phyloP scores from a whole-genome alignment of 2,329 filamentous ascomycete genomes.

The Didymella pinodella region DNA sequence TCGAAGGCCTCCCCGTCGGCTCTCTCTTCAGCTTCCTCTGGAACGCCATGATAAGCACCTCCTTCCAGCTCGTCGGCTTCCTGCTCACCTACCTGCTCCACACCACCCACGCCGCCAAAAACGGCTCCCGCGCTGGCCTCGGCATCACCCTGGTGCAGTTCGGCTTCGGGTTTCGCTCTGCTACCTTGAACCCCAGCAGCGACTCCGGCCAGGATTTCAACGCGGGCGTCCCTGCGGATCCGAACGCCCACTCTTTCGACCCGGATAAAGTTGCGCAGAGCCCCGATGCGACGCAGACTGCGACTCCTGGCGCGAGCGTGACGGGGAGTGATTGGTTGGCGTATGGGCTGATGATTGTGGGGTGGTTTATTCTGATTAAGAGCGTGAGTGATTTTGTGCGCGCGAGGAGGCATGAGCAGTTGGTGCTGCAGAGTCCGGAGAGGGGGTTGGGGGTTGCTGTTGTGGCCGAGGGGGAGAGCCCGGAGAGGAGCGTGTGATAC shows the following conservation, averaged over 20 bases:
- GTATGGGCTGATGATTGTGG: conserved; percentile 93
- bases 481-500: conserved; percentile 66
- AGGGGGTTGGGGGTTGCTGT: conserved; percentile 84
- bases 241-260: conserved; percentile 89
- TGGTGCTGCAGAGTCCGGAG: conserved; percentile 92
- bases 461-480: conserved; percentile 82
- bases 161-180: conserved; percentile 90
- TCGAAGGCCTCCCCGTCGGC: conserved; percentile 93
- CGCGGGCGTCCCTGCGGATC: conserved; percentile 77
- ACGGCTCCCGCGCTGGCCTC: conserved; percentile 91
- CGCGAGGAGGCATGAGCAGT: conserved; percentile 87
- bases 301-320: conserved; percentile 61
- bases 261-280: conserved; percentile 67
- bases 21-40: conserved; percentile 87
- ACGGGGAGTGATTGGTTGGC: conserved; percentile 85
- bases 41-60: conserved; percentile 95
- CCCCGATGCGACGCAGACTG: conserved; percentile 43
- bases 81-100: conserved; percentile 97
- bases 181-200: conserved; percentile 40
- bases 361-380: conserved; percentile 97
- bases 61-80: conserved; percentile 96
- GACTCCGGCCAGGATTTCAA: conserved; percentile 59
- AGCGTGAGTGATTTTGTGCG: conserved; percentile 90
- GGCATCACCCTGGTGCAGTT: conserved; percentile 96
- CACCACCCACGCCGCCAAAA: conserved; percentile 97